Evolutionary conservation across 441 rosid genomes (phyloP), one percentile per base, ranked within the genome.

Genomic region (Jatropha podagrica): DNA sequence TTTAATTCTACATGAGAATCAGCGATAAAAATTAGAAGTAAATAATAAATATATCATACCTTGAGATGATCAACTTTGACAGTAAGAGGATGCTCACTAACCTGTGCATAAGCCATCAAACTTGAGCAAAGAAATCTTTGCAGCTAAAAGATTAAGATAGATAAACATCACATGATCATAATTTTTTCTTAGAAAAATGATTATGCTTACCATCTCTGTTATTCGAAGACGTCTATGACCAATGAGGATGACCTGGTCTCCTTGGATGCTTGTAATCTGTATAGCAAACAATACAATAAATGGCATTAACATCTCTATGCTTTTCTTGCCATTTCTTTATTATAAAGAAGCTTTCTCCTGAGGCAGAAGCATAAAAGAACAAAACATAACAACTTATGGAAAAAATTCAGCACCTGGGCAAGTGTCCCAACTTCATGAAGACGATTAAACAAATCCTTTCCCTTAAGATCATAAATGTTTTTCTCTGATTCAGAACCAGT

Each of bases 341-440:
- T 62, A 20, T 55, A 38, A 55, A 26, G 23, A 14, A 58, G 11
- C 41, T 40, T 9, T 20, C 26, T 27, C 48, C 54, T 38, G 42
- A 32, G 44, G 56, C 61, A 64, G 61, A 55, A 64, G 17, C 23
- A 59, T 12, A 46, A 78, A 51, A 69, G 11, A 65, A 66, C 32
- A 62, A 73, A 40, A 11, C 12, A 59, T 14, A 37, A 49, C 13
- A 44, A 74, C 54, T 58, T 68, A 5, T 8, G 73, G 73, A 82
- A 56, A 42, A 55, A 69, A 73, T 52, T 65, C 8, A 11, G 63
- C 83, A 96, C 98, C 98, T 92, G 98, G 62, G 96, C 98, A 78
- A 96, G 98, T 49, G 98, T 90, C 77, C 98, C 98, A 86, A 96
- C 96, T 92, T 94, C 94, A 80, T 96, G 92, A 75, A 94, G 98